phyloP scores from a whole-genome alignment of 108 stramenopile genomes.

The Discostella pseudostelligera region DNA sequence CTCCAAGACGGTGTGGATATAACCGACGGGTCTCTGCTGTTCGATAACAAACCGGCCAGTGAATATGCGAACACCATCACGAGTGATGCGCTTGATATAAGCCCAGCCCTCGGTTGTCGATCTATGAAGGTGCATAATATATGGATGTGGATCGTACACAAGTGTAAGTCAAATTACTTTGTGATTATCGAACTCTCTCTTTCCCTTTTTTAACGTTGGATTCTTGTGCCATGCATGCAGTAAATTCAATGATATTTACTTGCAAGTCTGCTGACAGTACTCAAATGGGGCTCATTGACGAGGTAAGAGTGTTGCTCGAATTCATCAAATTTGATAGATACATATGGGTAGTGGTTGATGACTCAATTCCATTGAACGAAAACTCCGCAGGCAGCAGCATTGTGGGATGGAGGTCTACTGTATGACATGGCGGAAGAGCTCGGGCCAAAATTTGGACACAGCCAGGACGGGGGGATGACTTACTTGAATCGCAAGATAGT shows the following conservation, averaged over 20 bases:
- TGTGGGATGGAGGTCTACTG: conserved; percentile 71
- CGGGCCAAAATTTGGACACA: conserved; percentile 50
- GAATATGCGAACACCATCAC: conserved; percentile 72
- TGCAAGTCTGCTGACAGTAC: conserved; percentile 51
- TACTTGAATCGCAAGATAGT: conserved; percentile 71
- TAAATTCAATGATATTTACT: conserved; percentile 53
- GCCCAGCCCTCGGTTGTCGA: conserved; percentile 16
- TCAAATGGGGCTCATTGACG: conserved; percentile 63
- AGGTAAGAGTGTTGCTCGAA: conserved; percentile 3
- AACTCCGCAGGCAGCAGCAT: conserved; percentile 51
- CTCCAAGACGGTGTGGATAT: conserved; percentile 55
- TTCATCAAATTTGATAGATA: not conserved
- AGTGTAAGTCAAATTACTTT: conserved; percentile 16
- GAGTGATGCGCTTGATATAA: conserved; percentile 55
- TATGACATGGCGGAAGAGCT: conserved; percentile 69
- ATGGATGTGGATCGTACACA: conserved; percentile 80
- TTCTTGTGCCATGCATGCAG: not conserved
- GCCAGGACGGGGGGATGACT: conserved; percentile 56
- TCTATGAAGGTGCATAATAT: conserved; percentile 55
- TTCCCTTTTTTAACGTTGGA: not conserved
- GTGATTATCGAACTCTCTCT: not conserved
- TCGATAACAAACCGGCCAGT: conserved; percentile 41
- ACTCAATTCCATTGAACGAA: not conserved
- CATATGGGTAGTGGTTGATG: not conserved
- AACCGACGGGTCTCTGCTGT: conserved; percentile 42